These are phyloP conservation scores for Cladophialophora immunda DNA, from an alignment of 2,329 filamentous ascomycete genomes.

Conservation along the genomic window DNA sequence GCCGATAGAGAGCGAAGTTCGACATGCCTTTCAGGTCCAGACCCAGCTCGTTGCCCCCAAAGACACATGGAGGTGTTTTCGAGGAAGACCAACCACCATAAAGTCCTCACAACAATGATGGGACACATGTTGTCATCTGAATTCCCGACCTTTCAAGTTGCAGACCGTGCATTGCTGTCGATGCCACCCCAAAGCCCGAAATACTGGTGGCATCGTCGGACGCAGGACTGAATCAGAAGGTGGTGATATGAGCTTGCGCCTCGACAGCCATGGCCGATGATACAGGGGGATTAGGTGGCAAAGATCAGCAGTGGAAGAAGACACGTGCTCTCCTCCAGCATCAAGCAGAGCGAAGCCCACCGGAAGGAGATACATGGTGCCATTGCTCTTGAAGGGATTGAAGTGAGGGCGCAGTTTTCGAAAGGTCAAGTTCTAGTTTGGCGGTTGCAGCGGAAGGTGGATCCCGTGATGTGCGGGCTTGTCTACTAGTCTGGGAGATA, in stretches of 20 bases:
- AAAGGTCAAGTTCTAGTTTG: conserved; percentile 11
- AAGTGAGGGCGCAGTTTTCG: neutral
- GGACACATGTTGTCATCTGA: neutral
- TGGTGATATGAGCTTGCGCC: no score
- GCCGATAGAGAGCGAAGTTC: neutral
- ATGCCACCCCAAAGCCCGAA: no score
- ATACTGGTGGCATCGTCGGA: no score
- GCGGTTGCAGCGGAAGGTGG: neutral
- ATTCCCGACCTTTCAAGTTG: neutral
- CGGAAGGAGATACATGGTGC: neutral
- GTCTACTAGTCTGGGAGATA: neutral
- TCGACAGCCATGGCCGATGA: neutral
- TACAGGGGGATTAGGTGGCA: no score
- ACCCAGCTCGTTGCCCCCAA: neutral
- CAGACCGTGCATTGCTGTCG: no score
- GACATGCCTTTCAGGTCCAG: neutral
- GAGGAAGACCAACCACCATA: neutral
- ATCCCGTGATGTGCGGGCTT: neutral
- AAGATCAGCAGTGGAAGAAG: neutral
- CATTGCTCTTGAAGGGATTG: neutral
- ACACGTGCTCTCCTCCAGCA: neutral
- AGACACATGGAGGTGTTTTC: neutral
- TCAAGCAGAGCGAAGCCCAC: no score
- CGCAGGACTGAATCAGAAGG: no score
- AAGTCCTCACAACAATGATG: neutral